Conservation (phyloP, 179 eudicot genomes). For the Amaranthus tricolor region DNA sequence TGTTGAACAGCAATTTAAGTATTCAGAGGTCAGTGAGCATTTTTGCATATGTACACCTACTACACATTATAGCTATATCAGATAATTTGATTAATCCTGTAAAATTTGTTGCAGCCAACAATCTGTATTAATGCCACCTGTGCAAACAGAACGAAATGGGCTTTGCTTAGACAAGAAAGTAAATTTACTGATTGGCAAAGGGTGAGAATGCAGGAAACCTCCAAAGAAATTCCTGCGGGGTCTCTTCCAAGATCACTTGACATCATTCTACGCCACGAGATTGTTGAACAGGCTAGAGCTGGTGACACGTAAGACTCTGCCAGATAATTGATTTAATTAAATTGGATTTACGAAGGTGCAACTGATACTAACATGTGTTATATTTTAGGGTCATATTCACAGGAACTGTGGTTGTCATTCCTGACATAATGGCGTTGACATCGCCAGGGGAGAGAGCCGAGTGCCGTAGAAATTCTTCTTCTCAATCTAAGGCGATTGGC, state of each 20-base stretch:
- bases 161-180: slow-evolving; percentile 82
- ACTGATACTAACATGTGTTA: slow-evolving; percentile 8
- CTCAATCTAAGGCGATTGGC: slow-evolving; percentile 53
- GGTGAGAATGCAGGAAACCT: slow-evolving; percentile 92
- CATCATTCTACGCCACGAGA: slow-evolving; percentile 89
- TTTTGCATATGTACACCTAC: not conserved
- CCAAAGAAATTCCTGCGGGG: slow-evolving; percentile 96
- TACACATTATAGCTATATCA: not conserved
- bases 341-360: not conserved
- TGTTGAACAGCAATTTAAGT: slow-evolving; percentile 95
- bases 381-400: slow-evolving; percentile 78
- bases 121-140: slow-evolving; percentile 86
- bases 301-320: slow-evolving; percentile 75
- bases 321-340: not conserved
- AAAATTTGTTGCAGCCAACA: slow-evolving; percentile 57
- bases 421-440: slow-evolving; percentile 86
- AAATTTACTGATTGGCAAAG: slow-evolving; percentile 99
- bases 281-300: slow-evolving; percentile 98
- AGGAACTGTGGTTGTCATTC: slow-evolving; percentile 93
- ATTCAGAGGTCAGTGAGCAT: slow-evolving; percentile 65
- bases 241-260: slow-evolving; percentile 93
- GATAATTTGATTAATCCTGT: not conserved
- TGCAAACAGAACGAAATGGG: slow-evolving; percentile 68
- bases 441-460: slow-evolving; percentile 98
- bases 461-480: slow-evolving; percentile 71